phyloP scores from a whole-genome alignment of 768 basidiomycete species.

The Suillus tomentosus region DNA sequence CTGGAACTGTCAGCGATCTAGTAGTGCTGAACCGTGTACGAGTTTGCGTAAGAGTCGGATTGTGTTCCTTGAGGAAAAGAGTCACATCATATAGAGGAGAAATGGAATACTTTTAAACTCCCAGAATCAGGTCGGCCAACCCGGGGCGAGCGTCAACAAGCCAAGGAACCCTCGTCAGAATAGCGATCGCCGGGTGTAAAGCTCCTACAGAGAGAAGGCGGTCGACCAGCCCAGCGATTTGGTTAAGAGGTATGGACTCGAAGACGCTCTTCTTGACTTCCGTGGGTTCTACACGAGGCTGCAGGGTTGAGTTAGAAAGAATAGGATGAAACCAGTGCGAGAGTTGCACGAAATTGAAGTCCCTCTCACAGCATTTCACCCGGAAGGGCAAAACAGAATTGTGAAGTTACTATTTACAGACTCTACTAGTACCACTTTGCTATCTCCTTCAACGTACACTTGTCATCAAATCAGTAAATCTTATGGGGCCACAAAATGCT shows the following conservation, averaged over 20 bases:
- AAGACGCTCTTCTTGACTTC: slow-evolving; percentile 37
- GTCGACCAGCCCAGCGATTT: slow-evolving; percentile 75
- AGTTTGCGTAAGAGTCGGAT: slow-evolving; percentile 61
- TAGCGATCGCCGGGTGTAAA: slow-evolving; percentile 70
- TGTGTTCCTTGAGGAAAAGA: slow-evolving; percentile 58
- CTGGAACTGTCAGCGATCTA: slow-evolving; percentile 51
- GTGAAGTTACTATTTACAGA: too few species aligned
- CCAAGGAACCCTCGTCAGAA: slow-evolving; percentile 85
- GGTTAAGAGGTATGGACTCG: slow-evolving; percentile 57
- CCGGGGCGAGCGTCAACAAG: slow-evolving; percentile 78
- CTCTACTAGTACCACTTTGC: too few species aligned
- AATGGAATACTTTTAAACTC: slow-evolving; percentile 69
- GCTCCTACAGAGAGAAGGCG: slow-evolving; percentile 89
- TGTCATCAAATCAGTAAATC: too few species aligned
- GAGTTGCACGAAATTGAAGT: too few species aligned
- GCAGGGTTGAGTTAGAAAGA: slow-evolving; percentile 35
- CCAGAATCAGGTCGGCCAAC: slow-evolving; percentile 84
- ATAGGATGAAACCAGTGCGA: too few species aligned
- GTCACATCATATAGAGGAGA: slow-evolving; percentile 59
- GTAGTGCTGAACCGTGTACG: slow-evolving; percentile 63
- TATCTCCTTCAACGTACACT: too few species aligned
- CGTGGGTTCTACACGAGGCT: slow-evolving; percentile 41
- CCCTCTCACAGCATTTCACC: too few species aligned
- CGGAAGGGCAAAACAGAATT: too few species aligned
- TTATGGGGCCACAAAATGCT: too few species aligned